Base-by-base conservation (phyloP, 2,329 filamentous ascomycete species). In the Diaporthe sp. region DNA sequence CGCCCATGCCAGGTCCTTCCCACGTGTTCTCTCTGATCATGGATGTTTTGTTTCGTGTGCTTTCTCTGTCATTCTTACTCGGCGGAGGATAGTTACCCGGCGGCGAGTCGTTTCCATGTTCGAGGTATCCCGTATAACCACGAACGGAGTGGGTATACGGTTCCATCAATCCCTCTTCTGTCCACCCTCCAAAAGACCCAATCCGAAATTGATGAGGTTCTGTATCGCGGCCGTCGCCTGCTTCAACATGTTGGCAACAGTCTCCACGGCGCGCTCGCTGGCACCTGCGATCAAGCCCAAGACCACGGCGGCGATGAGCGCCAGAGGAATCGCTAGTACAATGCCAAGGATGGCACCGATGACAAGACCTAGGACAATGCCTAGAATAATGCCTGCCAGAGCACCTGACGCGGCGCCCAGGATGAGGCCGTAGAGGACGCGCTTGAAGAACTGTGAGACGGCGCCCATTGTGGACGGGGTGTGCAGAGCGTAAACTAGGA, bases 361-460 rank as follows among this genome's bases (percentile, higher is more conserved):
- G n/a, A 70, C 31, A 15, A 74, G 72, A 22, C 72, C 72, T 17
- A 74, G 19, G 31, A 31, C 39, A 19, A 71, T 60, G 17, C 72
- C 72, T 3, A 74, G 31, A 25, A 74, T 28, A 42, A 74, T 60
- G 28, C 62, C 72, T 25, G 57, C 37, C 2, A 57, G 37, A 10
- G 62, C 72, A 22, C 72, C 72, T 6, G 53, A 22, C 9, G 62
- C 34, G 19, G 72, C 62, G 34, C 72, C 72, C 34, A 67, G 44
- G 12, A 42, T 17, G 22, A 74, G 51, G 39, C 72, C 72, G 17
- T 70, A 74, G 13, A 74, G 44, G 51, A 74, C 62, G n/a, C 72
- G 72, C 39, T 58, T 74, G 62, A 74, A 71, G 58, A 74, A 74
- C 3, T 55, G 13, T n/a, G 44, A 39, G n/a, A 74, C 37, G 42